Base-by-base conservation (phyloP, 495 filamentous ascomycete species). In the Lophium mytilinum region DNA sequence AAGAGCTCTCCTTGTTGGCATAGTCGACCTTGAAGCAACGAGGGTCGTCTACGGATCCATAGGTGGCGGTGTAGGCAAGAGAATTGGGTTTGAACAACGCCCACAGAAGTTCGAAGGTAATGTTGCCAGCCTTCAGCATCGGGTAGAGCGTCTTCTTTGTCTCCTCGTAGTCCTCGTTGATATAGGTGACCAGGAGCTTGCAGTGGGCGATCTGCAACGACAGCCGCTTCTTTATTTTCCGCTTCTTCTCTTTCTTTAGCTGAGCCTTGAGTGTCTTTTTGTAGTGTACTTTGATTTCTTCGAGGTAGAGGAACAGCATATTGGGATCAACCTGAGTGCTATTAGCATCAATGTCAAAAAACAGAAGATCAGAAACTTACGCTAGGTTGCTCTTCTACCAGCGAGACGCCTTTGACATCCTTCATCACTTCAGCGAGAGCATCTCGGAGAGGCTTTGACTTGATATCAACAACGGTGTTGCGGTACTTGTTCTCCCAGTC, bases 71-170 rank as follows among this genome's bases (percentile, higher is more conserved):
- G 63, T 86, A 92, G 1, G 85, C 86, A 37, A 95, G 80, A 12
- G 89, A 88, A 64, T 94, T 92, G 6, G 91, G 90, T 64, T 95
- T 94, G 76, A 89, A 91, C 7, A 96, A 72, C 2, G 91, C 89
- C 91, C 91, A 58, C 4, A 94, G 69, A 9, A 95, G 79, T 55
- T 95, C 90, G 57, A 90, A 96, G 5, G 90, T 94, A 67, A 96
- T 95, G 52, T 85, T 85, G 33, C 88, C 87, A 50, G 86, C 84
- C 56, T 90, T 84, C 14, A 95, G 76, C 64, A 95, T 77, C 0
- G 90, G 89, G 61, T 90, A 88, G 2, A 96, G 78, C 9, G 84
- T 89, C 65, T 88, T 87, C 69, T 91, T 91, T 10, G 73, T 83
- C 34, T 88, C 79, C 9, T 81, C 80, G 68, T 89, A 95, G 68